Evolutionary conservation across 2,329 filamentous ascomycete species (phyloP), one percentile per base, ranked within the genome.

Genomic region (Pseudogymnoascus sp.): DNA sequence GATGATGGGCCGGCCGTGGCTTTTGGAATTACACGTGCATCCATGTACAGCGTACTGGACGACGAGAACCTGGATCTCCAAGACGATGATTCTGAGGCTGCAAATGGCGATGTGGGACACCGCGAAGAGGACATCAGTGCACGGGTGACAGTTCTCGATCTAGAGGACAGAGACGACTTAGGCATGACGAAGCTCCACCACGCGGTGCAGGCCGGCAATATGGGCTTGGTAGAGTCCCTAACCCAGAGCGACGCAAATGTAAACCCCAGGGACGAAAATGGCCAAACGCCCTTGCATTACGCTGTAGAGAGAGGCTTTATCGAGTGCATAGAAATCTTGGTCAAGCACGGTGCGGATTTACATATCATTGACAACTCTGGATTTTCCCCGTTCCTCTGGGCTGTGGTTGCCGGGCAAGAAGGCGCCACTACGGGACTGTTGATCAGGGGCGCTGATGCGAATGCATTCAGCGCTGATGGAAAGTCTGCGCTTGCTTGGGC

Each of bases 11-110:
- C 31, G 31, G 31, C 31, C 31, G 31, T 33, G 31, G 31, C 31
- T 33, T 62, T 60, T 64, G 64, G 26, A 53, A 62, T 40, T 56
- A 13, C 59, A 11, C 71, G 71, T 63, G 67, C n/a, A 65, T 73
- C 70, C 63, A 72, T 72, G 71, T 69, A 72, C 66, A 72, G 71
- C 60, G 64, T 71, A 65, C 65, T 70, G 66, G 68, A 71, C 62
- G 68, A 71, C 62, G 67, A 71, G 65, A 65, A 65, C 65, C 65
- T 70, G 59, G 68, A 65, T 62, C 70, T 69, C 62, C 62, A 65
- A 59, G 65, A 69, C 61, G 31, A 33, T 33, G 31, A 33, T 33
- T 33, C 5, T 33, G 67, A 63, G 33, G 63, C 60, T 59, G 63
- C 23, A 60, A 31, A 64, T 64, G 61, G 38, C 64, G 42, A 61